Base-by-base conservation (phyloP, 2,329 filamentous ascomycete genomes). In the Escovopsis sp. region DNA sequence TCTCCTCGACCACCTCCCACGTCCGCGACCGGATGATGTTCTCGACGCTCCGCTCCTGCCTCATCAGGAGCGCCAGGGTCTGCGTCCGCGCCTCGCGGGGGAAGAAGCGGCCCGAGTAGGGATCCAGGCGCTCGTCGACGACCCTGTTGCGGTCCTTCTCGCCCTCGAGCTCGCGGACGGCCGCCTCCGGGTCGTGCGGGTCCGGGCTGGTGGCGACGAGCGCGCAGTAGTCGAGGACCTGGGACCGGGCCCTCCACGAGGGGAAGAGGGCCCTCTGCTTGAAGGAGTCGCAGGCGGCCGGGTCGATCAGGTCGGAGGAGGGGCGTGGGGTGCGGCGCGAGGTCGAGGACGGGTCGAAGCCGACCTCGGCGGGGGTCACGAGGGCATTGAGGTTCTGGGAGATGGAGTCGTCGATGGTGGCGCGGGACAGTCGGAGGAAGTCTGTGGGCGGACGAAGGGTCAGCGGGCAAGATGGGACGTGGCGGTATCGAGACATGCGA, bases 311-410 rank as follows among this genome's bases (percentile, higher is more conserved):
- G 26, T 60, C 62, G 4, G 61, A 57, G 5, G 61, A 48, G 0
- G 71, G 58, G 28, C 66, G 60, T 2, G 71, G 62, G 17, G 65
- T 63, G 35, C 79, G 72, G 12, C 69, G 62, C 1, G 76, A 71
- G 1, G 85, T 93, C 1, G 83, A 87, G 0, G 68, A 61, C 1
- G 88, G 82, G 52, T 94, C 80, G 58, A 94, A 96, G 13, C 76
- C 74, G 27, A 60, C 58, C 31, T 66, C 63, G 11, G 82, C 69
- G 0, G 88, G 88, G 1, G 79, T 87, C 31, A 84, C 62, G 27
- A 96, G 70, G 1, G 85, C 84, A 62, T 96, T 96, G 41, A 98
- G 73, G 49, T 92, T 88, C 51, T 94, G 87, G 1, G 76, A 76
- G 51, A 98, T 96, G 31, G 82, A 85, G 58, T 98, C 90, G 59